Evolutionary conservation across 1,284 basidiomycete genomes (phyloP), one percentile per base, ranked within the genome.

Genomic region (Xanthoconium separans): DNA sequence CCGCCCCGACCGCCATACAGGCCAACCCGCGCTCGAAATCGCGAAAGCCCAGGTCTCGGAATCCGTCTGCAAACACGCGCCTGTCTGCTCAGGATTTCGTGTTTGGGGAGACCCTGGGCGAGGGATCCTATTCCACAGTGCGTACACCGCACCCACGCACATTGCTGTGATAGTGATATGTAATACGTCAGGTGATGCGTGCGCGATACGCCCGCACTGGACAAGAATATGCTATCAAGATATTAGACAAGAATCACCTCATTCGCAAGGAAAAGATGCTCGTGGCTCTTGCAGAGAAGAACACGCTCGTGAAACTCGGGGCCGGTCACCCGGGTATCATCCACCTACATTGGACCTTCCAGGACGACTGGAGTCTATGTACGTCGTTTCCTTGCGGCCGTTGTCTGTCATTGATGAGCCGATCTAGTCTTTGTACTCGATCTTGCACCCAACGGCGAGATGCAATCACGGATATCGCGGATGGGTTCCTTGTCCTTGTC

Each of bases 371-470:
- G 75, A 88, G 87, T 69, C 76, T 95, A 50, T 95, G 91, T 94
- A 44, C 42, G 51, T 56, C 22, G 22, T 22, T 29, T 47, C 46
- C 7, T 39, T 22, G 18, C 40, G 6, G 15, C 27, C 16, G 22
- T 49, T 30, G n/a, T 47, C 33, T 51, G 30, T 20, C 48, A 15
- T 56, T 58, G 45, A 58, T 30, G 1, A 30, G 4, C 1, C 12
- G 27, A 29, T 56, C 54, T 62, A 96, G 94, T 93, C 72, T 97
- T 95, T 62, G 93, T 95, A 0, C 78, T 97, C 57, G 94, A 97
- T 69, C 78, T 94, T 15, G 93, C 91, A 0, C 77, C 79, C n/a
- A 95, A 96, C 66, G 95, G 94, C 36, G 95, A 97, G 69, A 80
- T 98, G 62, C 86, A 95, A 56, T 80, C 84, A 0, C 78, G 86